A percentile compares a stretch with the other conserved stretches of the same genome.
These are phyloP conservation scores for Camellia oleifera DNA, from an alignment of 179 eudicot species.

Conservation along the genomic window DNA sequence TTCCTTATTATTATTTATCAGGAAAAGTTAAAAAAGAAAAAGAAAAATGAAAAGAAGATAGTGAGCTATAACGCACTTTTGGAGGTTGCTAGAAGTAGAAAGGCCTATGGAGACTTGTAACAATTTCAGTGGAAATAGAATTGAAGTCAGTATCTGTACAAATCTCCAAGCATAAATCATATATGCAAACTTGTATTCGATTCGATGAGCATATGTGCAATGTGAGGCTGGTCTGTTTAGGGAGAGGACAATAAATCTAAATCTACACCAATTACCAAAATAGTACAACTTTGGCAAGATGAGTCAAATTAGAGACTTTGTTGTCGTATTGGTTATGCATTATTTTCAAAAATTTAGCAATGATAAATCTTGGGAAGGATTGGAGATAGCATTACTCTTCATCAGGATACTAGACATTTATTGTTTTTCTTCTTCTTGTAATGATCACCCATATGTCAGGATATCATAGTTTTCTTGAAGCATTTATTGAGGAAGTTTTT, in stretches of 20 bases:
- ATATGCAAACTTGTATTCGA: background rate
- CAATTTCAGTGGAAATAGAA: background rate
- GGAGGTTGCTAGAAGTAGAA: background rate
- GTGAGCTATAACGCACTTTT: no score
- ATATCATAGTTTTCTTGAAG: background rate
- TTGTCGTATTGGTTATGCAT: background rate
- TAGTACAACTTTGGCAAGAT: background rate
- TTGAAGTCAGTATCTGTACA: background rate
- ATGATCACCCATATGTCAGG: background rate
- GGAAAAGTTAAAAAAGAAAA: no score
- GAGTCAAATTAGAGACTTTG: background rate
- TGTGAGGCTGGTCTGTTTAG: background rate
- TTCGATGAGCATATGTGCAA: background rate
- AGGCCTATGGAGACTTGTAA: background rate
- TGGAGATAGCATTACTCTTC: background rate
- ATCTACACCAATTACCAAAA: background rate
- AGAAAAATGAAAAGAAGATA: no score
- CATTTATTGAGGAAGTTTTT: background rate
- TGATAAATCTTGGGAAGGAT: background rate
- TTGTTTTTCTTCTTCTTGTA: background rate
- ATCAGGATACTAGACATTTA: background rate
- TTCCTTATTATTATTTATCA: no score
- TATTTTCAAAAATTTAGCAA: slow-evolving; percentile 1
- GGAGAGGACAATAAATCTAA: background rate
- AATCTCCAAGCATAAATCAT: background rate